Percentiles rank a stretch among this genome's conserved stretches.
These are phyloP conservation scores for Gaeumannomyces tritici DNA, from an alignment of 2,329 filamentous ascomycete genomes.

Conservation along the genomic window DNA sequence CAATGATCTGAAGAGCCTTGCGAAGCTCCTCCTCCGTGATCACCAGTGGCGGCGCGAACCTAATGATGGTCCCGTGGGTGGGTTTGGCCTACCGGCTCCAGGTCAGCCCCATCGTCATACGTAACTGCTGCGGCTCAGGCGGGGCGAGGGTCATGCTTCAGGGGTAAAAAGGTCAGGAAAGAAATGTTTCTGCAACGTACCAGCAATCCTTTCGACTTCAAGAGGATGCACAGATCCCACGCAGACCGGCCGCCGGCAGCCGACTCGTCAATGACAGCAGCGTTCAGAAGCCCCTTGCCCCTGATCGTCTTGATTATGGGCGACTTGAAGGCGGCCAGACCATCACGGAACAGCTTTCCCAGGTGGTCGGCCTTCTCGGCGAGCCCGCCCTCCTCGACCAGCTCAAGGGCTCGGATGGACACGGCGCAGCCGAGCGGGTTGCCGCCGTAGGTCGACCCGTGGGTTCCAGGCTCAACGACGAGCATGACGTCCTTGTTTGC, in stretches of 20 bases:
- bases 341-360: conserved; percentile 74
- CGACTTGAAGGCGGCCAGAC: conserved; percentile 63
- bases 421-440: conserved; percentile 94
- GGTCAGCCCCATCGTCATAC: conserved; percentile 5
- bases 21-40: conserved; percentile 83
- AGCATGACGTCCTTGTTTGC: conserved; percentile 88
- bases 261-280: conserved; percentile 88
- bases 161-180: conserved; percentile 1
- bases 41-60: conserved; percentile 90
- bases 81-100: conserved; percentile 69
- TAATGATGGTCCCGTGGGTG: conserved; percentile 97
- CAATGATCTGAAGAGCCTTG: conserved; percentile 69
- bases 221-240: conserved; percentile 92
- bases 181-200: conserved; percentile 40
- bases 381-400: conserved; percentile 86
- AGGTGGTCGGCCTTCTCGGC: conserved; percentile 68
- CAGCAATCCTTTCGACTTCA: conserved; percentile 91
- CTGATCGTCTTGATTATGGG: conserved; percentile 75
- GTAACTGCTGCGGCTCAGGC: conserved; percentile 5
- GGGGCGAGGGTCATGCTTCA: conserved; percentile 7
- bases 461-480: conserved; percentile 89
- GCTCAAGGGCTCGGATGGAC: conserved; percentile 87
- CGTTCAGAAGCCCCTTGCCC: conserved; percentile 91
- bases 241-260: conserved; percentile 78
- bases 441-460: conserved; percentile 96